These are phyloP conservation scores for Calonectria montana DNA, from an alignment of 2,329 filamentous ascomycete genomes.

Conservation along the genomic window DNA sequence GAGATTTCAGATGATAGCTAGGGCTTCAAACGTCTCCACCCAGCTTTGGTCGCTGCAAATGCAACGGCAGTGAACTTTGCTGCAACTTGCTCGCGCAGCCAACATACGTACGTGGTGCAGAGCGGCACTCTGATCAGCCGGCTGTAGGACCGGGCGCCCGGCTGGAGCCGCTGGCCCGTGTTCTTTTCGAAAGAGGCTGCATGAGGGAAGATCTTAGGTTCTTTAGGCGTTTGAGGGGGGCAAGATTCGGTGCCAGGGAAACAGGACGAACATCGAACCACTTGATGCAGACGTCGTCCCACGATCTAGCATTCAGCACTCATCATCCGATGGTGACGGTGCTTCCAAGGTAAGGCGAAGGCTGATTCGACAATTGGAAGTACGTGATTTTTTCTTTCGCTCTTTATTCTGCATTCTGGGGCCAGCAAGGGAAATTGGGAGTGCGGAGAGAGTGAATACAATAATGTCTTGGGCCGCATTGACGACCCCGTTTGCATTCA, in stretches of 20 bases:
- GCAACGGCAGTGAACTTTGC: neutral
- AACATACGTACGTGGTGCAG: neutral
- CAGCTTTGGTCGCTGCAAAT: neutral
- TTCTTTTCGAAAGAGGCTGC: slow-evolving; percentile 31
- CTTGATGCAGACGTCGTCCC: slow-evolving; percentile 38
- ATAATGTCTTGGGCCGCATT: slow-evolving; percentile 24
- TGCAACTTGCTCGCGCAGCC: neutral
- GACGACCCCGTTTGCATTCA: slow-evolving; percentile 18
- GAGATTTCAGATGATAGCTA: neutral
- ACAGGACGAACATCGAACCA: slow-evolving; percentile 43
- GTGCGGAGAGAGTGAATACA: slow-evolving; percentile 33
- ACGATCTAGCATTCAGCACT: slow-evolving; percentile 28
- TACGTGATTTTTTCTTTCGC: slow-evolving; percentile 2
- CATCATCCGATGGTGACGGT: slow-evolving; percentile 43
- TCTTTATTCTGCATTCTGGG: slow-evolving; percentile 13
- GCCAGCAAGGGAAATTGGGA: slow-evolving; percentile 5
- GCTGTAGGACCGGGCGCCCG: slow-evolving; percentile 34
- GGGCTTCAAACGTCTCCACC: neutral
- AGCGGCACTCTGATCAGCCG: slow-evolving; percentile 13
- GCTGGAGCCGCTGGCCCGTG: slow-evolving; percentile 40
- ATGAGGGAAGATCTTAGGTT: slow-evolving; percentile 29
- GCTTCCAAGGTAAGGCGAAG: neutral
- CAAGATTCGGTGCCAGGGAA: slow-evolving; percentile 36
- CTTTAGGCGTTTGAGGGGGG: slow-evolving; percentile 27
- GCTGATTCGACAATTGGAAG: slow-evolving; percentile 24